Conservation (phyloP, 768 basidiomycete species). For the Imleria badia region DNA sequence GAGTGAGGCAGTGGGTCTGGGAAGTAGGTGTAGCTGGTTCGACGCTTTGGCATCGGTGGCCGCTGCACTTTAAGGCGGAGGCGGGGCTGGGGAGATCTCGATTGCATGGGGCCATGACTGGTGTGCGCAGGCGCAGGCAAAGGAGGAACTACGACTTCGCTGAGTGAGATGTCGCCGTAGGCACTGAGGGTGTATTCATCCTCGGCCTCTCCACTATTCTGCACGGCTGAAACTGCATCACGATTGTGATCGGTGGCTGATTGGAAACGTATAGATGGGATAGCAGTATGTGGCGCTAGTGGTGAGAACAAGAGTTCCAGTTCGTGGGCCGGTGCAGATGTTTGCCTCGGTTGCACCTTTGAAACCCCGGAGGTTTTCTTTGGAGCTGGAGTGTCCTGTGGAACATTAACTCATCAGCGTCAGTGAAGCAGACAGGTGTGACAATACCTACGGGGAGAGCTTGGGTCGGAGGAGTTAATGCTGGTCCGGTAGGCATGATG, state of each 20-base stretch:
- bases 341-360: not conserved
- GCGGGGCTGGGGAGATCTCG: conserved; percentile 11
- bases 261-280: not conserved
- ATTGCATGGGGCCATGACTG: not conserved
- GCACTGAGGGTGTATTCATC: conserved; percentile 42
- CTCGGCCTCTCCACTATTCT: conserved; percentile 16
- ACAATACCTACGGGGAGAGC: conserved; percentile 7
- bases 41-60: conserved; percentile 29
- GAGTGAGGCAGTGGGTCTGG: conserved; percentile 5
- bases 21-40: conserved; percentile 9
- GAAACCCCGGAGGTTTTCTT: not conserved
- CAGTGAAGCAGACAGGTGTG: not conserved
- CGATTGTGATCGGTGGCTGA: not conserved
- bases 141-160: conserved; percentile 37
- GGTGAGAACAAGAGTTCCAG: not conserved
- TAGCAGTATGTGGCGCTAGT: not conserved
- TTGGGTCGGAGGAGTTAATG: not conserved
- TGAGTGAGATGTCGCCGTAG: conserved; percentile 46
- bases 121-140: not conserved
- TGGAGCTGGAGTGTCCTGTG: conserved; percentile 8
- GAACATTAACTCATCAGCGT: not conserved
- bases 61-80: conserved; percentile 28
- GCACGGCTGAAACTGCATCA: not conserved
- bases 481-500: conserved; percentile 9
- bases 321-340: not conserved